Evolutionary conservation across 2,329 filamentous ascomycete species (phyloP), one percentile per base, ranked within the genome.

Genomic region (Fusarium beomiforme): DNA sequence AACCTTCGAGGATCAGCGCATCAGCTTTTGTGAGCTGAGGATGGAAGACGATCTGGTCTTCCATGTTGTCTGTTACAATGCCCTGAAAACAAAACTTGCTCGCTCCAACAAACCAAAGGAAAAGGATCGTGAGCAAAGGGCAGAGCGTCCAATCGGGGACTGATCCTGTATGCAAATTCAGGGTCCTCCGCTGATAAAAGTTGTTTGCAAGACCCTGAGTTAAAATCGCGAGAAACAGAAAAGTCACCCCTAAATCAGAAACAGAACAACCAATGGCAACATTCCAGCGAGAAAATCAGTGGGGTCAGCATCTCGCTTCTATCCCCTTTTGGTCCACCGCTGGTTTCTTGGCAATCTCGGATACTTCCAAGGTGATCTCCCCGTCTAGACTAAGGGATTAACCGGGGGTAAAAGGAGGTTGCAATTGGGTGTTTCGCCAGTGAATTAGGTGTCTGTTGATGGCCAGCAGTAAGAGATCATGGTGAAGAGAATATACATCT

Each of bases 11-110:
- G 41, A 69, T 56, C 60, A 69, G 44, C 12, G 66, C 43, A 67
- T 69, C 67, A 24, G 67, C 53, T 34, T 70, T 69, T 23, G 67
- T 70, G 16, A 69, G 67, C 44, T 37, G 54, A 8, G 67, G 67
- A 51, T 69, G 60, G 41, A 69, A 69, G 44, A 69, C 67, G 23
- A 68, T 55, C 5, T 62, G 41, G 29, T 68, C 64, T 24, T 46
- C 65, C 65, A 68, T 68, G 41, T 21, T 59, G 56, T 2, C 21
- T n/a, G 44, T 44, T 29, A 21, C 39, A 34, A 55, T 33, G 7
- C 4, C 26, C 9, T 6, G 26, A 29, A 29, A 29, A 29, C 6
- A 29, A 6, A 9, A 29, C 26, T 29, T 29, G 26, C 9, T 29
- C 9, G 26, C 26, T 29, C 26, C 26, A 29, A 29, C 29, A 29